Percentiles rank a stretch among this genome's conserved stretches.
Conservation (phyloP, 2,329 filamentous ascomycete species). For the Colletotrichum salicis region DNA sequence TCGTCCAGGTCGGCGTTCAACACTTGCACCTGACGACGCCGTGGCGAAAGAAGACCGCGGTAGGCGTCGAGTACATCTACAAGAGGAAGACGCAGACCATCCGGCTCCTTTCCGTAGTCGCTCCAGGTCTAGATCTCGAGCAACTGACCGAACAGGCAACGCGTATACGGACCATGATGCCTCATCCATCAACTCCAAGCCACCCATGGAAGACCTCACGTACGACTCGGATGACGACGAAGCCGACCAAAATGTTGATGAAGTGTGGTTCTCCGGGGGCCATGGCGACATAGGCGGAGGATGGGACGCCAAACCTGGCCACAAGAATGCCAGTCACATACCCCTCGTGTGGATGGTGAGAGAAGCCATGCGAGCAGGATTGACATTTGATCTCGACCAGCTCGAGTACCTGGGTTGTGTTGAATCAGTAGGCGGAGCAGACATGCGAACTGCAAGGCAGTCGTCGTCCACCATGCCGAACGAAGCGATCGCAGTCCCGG, state of each 20-base stretch:
- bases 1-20: slow-evolving; percentile 38
- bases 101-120: slow-evolving; percentile 56
- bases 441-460: background rate
- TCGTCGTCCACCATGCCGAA: background rate
- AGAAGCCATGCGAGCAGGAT: slow-evolving; percentile 69
- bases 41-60: slow-evolving; percentile 27
- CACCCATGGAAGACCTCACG: slow-evolving; percentile 43
- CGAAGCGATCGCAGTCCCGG: slow-evolving; percentile 41
- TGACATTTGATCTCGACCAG: slow-evolving; percentile 76
- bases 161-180: slow-evolving; percentile 15
- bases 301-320: slow-evolving; percentile 68
- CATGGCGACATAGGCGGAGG: slow-evolving; percentile 85
- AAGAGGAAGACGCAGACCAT: slow-evolving; percentile 41
- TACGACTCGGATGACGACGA: slow-evolving; percentile 57
- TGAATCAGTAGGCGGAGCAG: slow-evolving; percentile 40
- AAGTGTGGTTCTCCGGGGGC: slow-evolving; percentile 83
- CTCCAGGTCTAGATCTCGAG: slow-evolving; percentile 42
- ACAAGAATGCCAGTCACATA: slow-evolving; percentile 74
- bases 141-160: background rate
- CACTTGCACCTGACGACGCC: slow-evolving; percentile 32
- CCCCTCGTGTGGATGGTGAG: slow-evolving; percentile 77
- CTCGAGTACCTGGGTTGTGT: slow-evolving; percentile 73
- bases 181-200: slow-evolving; percentile 28
- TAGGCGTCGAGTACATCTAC: slow-evolving; percentile 6
- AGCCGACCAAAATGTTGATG: slow-evolving; percentile 76